Evolutionary conservation across 148 eudicot genomes (phyloP), one percentile per base, ranked within the genome.

Genomic region (Simmondsia chinensis): DNA sequence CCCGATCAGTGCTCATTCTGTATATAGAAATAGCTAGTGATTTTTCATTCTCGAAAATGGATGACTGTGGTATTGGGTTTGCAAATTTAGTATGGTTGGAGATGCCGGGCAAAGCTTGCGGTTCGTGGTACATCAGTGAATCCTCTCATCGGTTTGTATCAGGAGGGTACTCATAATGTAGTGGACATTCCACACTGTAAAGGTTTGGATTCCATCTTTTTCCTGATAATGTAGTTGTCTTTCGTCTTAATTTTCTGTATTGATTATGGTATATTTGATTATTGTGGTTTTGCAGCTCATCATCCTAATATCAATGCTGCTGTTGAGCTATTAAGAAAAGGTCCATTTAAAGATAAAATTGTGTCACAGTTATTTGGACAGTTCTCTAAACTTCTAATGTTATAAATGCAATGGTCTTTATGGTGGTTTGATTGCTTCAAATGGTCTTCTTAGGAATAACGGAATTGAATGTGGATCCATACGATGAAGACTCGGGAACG

Each of bases 71-170:
- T 6, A 18, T 13, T 5, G 22, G 26, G 29, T n/a, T n/a, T n/a
- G n/a, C n/a, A n/a, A 36, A 10, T 46, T 17, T 55, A 85, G 99
- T 85, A 82, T 78, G 95, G 89, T 33, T 91, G 99, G 99, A 72
- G 99, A 57, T 91, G 99, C 52, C 85, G 99, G 3, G 95, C 99
- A 1, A 91, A 91, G 58, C 79, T 91, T n/a, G 99, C 95, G 7
- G 79, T 91, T 43, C 93, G 97, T 16, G 97, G 97, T 43, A 68
- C 88, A 39, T 65, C 86, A 1, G 32, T 17, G 2, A 39, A 69
- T 11, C 97, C 97, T 61, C 50, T 85, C 20, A 82, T 91, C 46
- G 97, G 97, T 33, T 77, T 91, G 35, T 91, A 91, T 45, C 61
- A 82, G 68, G 97, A 82, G 79, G 95, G 97, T 49, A 91, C 88